phyloP scores from a whole-genome alignment of 441 rosid genomes.

The Lepidium campestre region DNA sequence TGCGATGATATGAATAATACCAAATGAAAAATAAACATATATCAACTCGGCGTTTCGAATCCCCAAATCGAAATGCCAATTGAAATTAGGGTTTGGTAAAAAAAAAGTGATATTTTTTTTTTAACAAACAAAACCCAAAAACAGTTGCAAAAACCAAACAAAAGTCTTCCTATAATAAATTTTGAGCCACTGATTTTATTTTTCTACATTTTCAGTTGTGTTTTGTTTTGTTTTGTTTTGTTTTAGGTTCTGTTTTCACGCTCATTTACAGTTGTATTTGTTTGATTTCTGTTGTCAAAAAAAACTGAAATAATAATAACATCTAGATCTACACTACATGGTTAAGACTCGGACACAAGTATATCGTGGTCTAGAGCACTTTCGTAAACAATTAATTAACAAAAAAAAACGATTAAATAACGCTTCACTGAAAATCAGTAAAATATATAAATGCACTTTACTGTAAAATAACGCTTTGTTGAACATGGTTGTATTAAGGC shows the following conservation, averaged over 20 bases:
- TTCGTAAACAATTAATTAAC: neutral
- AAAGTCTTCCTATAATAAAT: neutral
- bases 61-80: slow-evolving; percentile 12
- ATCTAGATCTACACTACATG: neutral
- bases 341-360: slow-evolving; percentile 14
- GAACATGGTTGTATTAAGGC: neutral
- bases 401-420: too few species aligned
- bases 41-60: slow-evolving; percentile 24
- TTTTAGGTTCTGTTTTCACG: neutral
- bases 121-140: neutral
- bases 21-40: neutral
- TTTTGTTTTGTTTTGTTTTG: too few species aligned
- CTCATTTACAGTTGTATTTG: slow-evolving; percentile 10
- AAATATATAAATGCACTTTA: neutral
- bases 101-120: neutral
- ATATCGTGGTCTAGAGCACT: neutral
- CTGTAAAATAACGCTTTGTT: neutral
- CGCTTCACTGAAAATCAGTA: too few species aligned
- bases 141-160: slow-evolving; percentile 19
- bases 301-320: slow-evolving; percentile 8
- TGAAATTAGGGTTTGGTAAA: slow-evolving; percentile 27
- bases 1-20: slow-evolving; percentile 9
- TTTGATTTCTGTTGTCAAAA: neutral
- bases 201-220: neutral
- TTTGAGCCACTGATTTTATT: slow-evolving; percentile 1